Evolutionary conservation across 2,329 filamentous ascomycete genomes (phyloP).

Genomic region (Alternaria triticina): DNA sequence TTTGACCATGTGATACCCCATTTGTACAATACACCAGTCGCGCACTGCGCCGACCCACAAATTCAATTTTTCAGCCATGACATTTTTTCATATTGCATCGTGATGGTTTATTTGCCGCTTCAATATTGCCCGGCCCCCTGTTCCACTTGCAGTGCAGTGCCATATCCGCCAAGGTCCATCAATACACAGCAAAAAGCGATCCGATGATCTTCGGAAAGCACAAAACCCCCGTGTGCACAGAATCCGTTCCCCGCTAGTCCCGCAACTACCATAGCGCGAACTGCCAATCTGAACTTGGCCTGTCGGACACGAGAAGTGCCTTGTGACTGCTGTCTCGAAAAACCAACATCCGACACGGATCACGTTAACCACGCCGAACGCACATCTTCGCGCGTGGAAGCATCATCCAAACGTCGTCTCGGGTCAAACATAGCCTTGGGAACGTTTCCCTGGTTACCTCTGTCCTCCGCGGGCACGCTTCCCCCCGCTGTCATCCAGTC

Average conservation of each 20-base stretch:
- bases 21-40: slow-evolving; percentile 2
- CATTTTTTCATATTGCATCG: not conserved
- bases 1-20: slow-evolving; percentile 12
- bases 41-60: not conserved
- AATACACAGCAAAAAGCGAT: not conserved
- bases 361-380: not conserved
- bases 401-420: not conserved
- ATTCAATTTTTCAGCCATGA: not conserved
- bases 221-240: not conserved
- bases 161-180: not conserved
- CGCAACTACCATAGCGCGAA: not conserved
- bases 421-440: not conserved
- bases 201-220: slow-evolving; percentile 13
- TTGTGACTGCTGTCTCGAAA: not conserved
- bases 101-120: not conserved
- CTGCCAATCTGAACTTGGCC: not conserved
- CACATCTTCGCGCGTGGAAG: not conserved
- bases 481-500: not conserved
- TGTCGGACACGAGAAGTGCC: not conserved
- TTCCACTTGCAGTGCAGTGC: not conserved
- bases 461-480: not conserved
- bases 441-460: not conserved
- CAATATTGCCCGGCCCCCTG: not conserved
- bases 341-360: not conserved
- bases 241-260: not conserved